A percentile compares a stretch with the other conserved stretches of the same genome.
phyloP scores from a whole-genome alignment of 192 early-diverging fungal species.

The Coemansia sp. region DNA sequence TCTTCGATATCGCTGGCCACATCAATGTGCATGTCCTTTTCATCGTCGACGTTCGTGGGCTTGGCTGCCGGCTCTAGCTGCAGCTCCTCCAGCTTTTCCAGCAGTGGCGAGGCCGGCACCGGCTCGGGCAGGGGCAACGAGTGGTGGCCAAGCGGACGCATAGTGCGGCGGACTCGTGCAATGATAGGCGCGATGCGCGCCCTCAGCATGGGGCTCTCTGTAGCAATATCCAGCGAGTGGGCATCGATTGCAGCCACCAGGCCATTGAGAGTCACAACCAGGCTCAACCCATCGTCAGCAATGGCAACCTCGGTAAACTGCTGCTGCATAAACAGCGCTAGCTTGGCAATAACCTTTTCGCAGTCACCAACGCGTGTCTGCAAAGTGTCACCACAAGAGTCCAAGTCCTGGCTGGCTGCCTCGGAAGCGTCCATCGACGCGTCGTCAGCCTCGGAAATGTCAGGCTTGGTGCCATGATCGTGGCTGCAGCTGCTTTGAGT shows the following conservation, averaged over 20 bases:
- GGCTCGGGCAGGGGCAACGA: conserved; percentile 24
- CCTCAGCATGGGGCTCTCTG: conserved; percentile 32
- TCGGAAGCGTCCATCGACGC: not conserved
- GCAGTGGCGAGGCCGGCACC: not conserved
- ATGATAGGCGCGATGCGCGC: conserved; percentile 36
- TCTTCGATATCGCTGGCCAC: not conserved
- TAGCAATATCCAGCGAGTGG: conserved; percentile 25
- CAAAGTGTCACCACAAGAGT: not conserved
- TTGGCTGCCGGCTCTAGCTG: conserved; percentile 5
- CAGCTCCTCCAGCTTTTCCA: conserved; percentile 2
- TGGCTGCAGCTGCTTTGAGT: conserved; percentile 37
- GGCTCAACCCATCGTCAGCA: conserved; percentile 9
- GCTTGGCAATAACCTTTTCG: conserved; percentile 21
- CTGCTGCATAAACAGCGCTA: conserved; percentile 41
- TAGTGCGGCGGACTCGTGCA: conserved; percentile 32
- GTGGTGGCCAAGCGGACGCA: conserved; percentile 39
- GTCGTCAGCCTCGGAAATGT: not conserved
- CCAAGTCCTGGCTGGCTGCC: not conserved
- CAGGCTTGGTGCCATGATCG: not conserved
- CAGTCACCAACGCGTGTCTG: conserved; percentile 15
- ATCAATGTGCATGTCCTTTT: conserved; percentile 8
- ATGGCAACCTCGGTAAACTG: conserved; percentile 37
- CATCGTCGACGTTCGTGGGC: not conserved
- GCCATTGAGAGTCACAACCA: conserved; percentile 30
- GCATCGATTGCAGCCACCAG: conserved; percentile 18